Evolutionary conservation across 306 rosid genomes (phyloP), one percentile per base, ranked within the genome.

Genomic region (Vachellia collinsii): DNA sequence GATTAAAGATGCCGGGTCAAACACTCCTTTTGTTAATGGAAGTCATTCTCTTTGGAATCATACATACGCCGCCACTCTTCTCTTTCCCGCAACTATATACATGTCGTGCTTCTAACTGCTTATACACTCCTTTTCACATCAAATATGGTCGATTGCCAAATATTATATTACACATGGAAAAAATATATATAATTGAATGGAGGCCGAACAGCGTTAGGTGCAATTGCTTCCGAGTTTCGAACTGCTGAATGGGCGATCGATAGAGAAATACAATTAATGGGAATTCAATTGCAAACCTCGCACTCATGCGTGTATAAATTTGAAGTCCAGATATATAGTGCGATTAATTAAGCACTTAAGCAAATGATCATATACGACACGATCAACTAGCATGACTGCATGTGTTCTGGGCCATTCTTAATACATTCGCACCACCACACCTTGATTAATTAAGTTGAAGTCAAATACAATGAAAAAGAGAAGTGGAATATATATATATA

Each of bases 381-480:
- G 38, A 23, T 25, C 25, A 61, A 10, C 66, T 25, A 23, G 39
- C 7, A 61, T 61, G 19, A 19, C 38, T 34, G 34, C 34, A 29
- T 29, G 38, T 62, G 68, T 62, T 62, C 68, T 13, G 1, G n/a
- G 41, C 68, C 25, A 29, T 68, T 54, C 11, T 11, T 61, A 79
- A 56, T 68, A 83, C 74, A 58, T 9, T 61, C 22, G 43, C 38
- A 42, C 3, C 59, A 69, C 69, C 69, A 29, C 22, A 58, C 47
- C 12, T 75, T 79, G 39, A 41, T 56, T 73, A 7, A 53, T 53
- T 53, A 53, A 7, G 7, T 53, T 19, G 11, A 62, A 43, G 75
- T 76, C 77, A 79, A 83, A 68, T 75, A 23, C n/a, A 69, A 59
- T 74, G 7, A 19, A 54, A 1, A 22, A 75, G 61, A 81, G 23